These are phyloP conservation scores for Melastoma malabathricum DNA, from an alignment of 345 rosid genomes.

Conservation along the genomic window DNA sequence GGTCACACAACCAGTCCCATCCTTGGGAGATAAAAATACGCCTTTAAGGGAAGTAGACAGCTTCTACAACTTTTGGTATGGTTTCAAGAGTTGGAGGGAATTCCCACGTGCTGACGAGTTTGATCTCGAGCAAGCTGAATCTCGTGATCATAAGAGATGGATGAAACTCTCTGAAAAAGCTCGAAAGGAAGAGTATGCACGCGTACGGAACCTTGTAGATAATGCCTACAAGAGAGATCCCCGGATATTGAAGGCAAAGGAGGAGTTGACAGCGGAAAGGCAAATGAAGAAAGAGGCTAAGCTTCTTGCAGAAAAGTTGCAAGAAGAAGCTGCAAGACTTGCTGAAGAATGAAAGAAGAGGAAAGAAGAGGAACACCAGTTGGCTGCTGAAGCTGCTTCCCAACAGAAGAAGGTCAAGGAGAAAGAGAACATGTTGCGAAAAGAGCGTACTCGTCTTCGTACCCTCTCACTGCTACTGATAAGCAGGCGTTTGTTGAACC, in stretches of 20 bases:
- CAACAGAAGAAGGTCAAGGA: constrained; percentile 80
- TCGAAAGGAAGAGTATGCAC: constrained; percentile 84
- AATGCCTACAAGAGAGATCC: constrained; percentile 91
- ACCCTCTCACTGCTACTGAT: constrained; percentile 49
- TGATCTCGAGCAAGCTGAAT: constrained; percentile 91
- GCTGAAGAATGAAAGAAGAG: constrained; percentile 69
- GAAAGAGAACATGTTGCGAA: constrained; percentile 81
- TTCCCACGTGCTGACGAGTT: constrained; percentile 94
- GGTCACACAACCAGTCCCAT: constrained; percentile 59
- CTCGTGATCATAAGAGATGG: constrained; percentile 98
- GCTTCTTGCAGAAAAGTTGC: constrained; percentile 67
- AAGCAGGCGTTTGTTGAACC: constrained; percentile 41
- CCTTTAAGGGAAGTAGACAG: constrained; percentile 56
- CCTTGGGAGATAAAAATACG: constrained; percentile 62
- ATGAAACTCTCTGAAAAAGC: constrained; percentile 83
- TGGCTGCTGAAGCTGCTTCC: constrained; percentile 68
- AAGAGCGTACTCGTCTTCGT: constrained; percentile 80
- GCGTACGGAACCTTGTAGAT: constrained; percentile 78
- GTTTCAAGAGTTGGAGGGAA: constrained; percentile 96
- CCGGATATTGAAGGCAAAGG: constrained; percentile 68
- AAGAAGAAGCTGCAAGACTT: constrained; percentile 66
- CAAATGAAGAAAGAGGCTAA: constrained; percentile 81
- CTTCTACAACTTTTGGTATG: constrained; percentile 86
- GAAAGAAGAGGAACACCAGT: constrained; percentile 71
- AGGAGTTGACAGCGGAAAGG: constrained; percentile 77